Evolutionary conservation across 2,329 filamentous ascomycete genomes (phyloP), one percentile per base, ranked within the genome.

Genomic region (Didymella keratinophila): DNA sequence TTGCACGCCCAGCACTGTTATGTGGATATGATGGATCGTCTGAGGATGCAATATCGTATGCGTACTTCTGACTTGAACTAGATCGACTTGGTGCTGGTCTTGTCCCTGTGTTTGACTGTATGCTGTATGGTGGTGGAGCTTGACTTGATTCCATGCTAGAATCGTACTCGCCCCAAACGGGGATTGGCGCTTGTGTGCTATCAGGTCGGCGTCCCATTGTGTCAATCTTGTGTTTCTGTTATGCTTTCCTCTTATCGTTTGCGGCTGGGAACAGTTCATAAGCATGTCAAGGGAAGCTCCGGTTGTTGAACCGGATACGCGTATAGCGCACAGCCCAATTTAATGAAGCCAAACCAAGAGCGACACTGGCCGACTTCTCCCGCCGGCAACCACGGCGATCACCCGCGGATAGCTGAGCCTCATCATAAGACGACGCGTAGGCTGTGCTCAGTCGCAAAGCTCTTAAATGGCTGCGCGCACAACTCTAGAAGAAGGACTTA

Each of bases 271-370:
- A 2, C 4, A 7, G 9, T 49, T 49, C 41, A 46, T 30, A 39
- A 23, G 32, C 28, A 12, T 11, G 10, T 58, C 30, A 12, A 43
- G 25, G 32, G 30, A 56, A 16, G 30, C 45, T 14, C 27, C 41
- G 23, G 52, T 37, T 8, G 50, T n/a, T 21, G 44, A 27, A 18
- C 52, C 36, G 52, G 36, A 50, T 57, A 57, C 54, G 54, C 54
- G 54, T 56, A 56, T 56, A 41, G 20, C 20, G 54, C 54, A 56
- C 54, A 34, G 34, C 2, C 54, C 42, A 45, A n/a, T 18, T 36
- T 12, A 25, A 52, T 14, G 21, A 23, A 42, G 14, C 16, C 32
- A 36, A n/a, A 36, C 32, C 52, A 37, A 55, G 23, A 49, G 21
- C 23, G 20, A 54, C 28, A 36, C 52, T 42, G 25, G 28, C 21